A percentile compares a stretch with the other conserved stretches of the same genome.
Evolutionary conservation across 1,139 yeast genomes (phyloP).

Genomic region (Taiozyma sp.): DNA sequence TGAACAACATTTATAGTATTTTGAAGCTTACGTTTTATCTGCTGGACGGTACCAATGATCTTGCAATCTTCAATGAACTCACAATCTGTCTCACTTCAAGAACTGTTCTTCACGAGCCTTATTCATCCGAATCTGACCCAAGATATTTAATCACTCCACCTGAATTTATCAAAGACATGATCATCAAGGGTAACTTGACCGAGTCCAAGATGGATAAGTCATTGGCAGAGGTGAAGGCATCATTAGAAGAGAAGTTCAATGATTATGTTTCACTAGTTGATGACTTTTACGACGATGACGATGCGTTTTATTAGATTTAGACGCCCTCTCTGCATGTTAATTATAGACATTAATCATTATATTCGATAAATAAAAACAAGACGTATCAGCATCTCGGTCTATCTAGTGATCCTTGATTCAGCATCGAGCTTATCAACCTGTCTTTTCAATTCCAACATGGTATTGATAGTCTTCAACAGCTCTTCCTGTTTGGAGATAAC

Average conservation of each 20-base stretch:
- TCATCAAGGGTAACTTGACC: constrained; percentile 12
- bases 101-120: constrained; percentile 7
- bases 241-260: constrained; percentile 8
- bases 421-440: constrained; percentile 85
- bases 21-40: constrained; percentile 4
- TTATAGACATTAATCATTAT: not conserved
- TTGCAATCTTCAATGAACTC: constrained; percentile 6
- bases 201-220: constrained; percentile 2
- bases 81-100: constrained; percentile 9
- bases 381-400: not conserved
- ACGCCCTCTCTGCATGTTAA: not conserved
- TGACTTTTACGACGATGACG: constrained; percentile 4
- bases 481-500: constrained; percentile 80
- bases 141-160: constrained; percentile 14
- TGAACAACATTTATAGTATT: constrained; percentile 11
- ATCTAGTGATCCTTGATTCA: constrained; percentile 32
- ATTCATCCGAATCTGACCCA: constrained; percentile 5
- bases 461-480: constrained; percentile 63
- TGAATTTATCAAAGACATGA: constrained; percentile 9
- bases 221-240: not conserved
- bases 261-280: constrained; percentile 8
- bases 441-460: constrained; percentile 76
- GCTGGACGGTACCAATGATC: constrained; percentile 17
- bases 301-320: not conserved
- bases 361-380: not conserved